Evolutionary conservation across 164 flowering plant genomes (phyloP).

Genomic region (Liriodendron chinense): DNA sequence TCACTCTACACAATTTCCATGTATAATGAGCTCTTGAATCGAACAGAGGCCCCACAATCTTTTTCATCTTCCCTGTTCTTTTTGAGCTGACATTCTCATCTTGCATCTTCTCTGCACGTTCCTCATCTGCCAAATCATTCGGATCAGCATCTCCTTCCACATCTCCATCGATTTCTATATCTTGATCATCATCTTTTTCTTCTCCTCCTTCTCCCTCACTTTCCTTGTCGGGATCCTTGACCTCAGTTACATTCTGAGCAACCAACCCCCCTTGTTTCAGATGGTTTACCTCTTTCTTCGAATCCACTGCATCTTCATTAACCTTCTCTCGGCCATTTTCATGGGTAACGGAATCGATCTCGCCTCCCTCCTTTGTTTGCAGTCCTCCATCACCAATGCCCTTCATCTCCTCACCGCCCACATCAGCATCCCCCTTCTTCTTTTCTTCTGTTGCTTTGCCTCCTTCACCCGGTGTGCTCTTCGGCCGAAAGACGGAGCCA

Average conservation of each 20-base stretch:
- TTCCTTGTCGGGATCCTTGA: slow-evolving; percentile 29
- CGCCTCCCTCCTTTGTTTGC: slow-evolving; percentile 9
- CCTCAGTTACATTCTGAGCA: slow-evolving; percentile 23
- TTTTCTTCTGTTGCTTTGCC: slow-evolving; percentile 14
- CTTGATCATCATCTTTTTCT: slow-evolving; percentile 27
- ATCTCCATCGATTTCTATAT: slow-evolving; percentile 38
- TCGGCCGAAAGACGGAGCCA: slow-evolving; percentile 9
- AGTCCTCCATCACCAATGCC: background rate
- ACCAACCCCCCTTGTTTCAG: slow-evolving; percentile 17
- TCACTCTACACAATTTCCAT: slow-evolving; percentile 81
- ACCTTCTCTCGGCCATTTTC: slow-evolving; percentile 22
- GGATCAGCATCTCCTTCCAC: slow-evolving; percentile 23
- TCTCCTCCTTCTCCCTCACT: slow-evolving; percentile 26
- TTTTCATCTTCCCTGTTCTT: slow-evolving; percentile 35
- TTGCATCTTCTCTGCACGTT: slow-evolving; percentile 31
- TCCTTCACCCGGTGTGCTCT: slow-evolving; percentile 11
- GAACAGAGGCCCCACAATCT: slow-evolving; percentile 66
- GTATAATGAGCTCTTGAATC: slow-evolving; percentile 59
- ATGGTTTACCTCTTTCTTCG: slow-evolving; percentile 11
- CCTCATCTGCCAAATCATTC: slow-evolving; percentile 19
- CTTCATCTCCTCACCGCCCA: slow-evolving; percentile 29
- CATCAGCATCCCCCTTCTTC: slow-evolving; percentile 17
- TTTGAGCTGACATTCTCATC: slow-evolving; percentile 28
- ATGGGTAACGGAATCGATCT: slow-evolving; percentile 17
- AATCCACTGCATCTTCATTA: slow-evolving; percentile 13